Base-by-base conservation (phyloP, 345 rosid species). In the Hibiscus tridactylites region DNA sequence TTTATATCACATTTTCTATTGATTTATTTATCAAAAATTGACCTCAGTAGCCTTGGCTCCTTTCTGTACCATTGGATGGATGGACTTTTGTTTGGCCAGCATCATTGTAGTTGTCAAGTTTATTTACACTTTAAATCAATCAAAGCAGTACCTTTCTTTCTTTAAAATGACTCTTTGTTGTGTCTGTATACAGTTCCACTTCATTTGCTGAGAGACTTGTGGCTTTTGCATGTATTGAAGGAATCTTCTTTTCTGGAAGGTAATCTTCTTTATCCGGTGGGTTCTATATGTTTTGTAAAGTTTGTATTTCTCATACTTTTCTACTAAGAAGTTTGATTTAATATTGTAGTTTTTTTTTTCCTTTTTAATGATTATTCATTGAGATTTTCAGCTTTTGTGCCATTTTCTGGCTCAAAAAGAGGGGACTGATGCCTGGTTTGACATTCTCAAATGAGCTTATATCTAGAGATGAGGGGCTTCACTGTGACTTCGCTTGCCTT, bases 241-340 rank as follows among this genome's bases (percentile, higher is more conserved):
- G 96, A 72, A 90, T 94, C 61, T 91, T 91, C 80, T 94, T 91
- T 83, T 91, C 97, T 0, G 98, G 96, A 77, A 93, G 98, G 97
- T 91, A 86, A 3, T 72, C 56, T 57, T 53, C 71, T 74, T 29
- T 53, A 10, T 54, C 50, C 52, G 9, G 21, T 47, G 9, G 54
- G 61, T 13, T 66, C 4, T 76, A 60, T n/a, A 58, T 33, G 71
- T 31, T 65, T 70, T 60, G 26, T 71, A 3, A 52, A 24, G 64
- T 24, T 63, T 15, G 16, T 24, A 0, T 35, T 13, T 59, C 21
- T 28, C 28, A 12, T 61, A 44, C 13, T 21, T 39, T 33, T 54
- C n/a, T 24, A 6, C 1, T 1, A 44, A 4, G 28, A 37, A 57
- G 5, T 5, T 71, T 26, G 15, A 46, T 39, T 71, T 74, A 11